phyloP scores from a whole-genome alignment of 179 eudicot genomes.

The Pouteria campechiana region DNA sequence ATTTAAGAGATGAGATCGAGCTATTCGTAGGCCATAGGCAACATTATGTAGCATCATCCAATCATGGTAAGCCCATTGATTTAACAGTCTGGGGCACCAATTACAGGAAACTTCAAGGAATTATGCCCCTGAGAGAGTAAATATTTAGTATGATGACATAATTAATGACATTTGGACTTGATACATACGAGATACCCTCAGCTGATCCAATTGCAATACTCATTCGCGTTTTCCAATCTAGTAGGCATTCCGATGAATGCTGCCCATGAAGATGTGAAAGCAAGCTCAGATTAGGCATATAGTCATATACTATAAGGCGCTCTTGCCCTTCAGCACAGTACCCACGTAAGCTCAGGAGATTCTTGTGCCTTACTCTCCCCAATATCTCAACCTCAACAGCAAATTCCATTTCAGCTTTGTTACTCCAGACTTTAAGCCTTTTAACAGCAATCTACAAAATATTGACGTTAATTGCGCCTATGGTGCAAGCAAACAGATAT shows the following conservation, averaged over 20 bases:
- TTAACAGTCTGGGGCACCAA: too few species aligned
- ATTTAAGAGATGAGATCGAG: too few species aligned
- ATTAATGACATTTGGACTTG: not conserved
- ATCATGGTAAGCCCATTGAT: too few species aligned
- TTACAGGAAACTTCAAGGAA: too few species aligned
- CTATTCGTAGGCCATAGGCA: too few species aligned
- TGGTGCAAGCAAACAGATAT: too few species aligned
- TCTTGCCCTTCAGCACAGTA: constrained; percentile 6
- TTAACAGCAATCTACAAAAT: constrained; percentile 11
- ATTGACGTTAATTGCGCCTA: too few species aligned
- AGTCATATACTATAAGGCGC: constrained; percentile 12
- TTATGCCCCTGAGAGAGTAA: too few species aligned
- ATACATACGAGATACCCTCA: constrained; percentile 4
- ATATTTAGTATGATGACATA: not conserved
- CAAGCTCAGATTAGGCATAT: constrained; percentile 11
- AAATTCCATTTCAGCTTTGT: constrained; percentile 14
- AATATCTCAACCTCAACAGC: constrained; percentile 12
- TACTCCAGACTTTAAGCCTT: constrained; percentile 3
- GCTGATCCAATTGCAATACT: constrained; percentile 7
- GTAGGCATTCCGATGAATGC: not conserved
- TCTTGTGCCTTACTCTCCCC: constrained; percentile 9
- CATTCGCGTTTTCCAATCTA: constrained; percentile 5
- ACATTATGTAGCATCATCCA: too few species aligned
- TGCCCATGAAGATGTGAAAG: constrained; percentile 9
- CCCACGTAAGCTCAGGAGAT: constrained; percentile 6